Evolutionary conservation across 768 basidiomycete genomes (phyloP).

Genomic region (Phallus indusiatus): DNA sequence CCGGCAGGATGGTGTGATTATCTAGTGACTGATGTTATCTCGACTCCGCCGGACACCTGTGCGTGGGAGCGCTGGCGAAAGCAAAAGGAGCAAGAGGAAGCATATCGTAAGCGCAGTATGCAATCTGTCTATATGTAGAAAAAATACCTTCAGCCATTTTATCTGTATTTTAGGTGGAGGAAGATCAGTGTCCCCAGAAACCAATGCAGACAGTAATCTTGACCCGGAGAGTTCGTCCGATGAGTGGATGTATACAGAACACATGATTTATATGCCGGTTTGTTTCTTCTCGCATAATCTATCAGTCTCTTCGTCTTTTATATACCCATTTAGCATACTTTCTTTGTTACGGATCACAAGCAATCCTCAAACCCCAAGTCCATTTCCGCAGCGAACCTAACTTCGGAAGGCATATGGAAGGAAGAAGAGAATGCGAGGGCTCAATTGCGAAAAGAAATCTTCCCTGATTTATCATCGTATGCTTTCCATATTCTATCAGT

Average conservation of each 20-base stretch:
- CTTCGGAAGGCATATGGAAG: conserved; percentile 24
- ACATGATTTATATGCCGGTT: conserved; percentile 39
- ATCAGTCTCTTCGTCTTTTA: not conserved
- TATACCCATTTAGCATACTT: conserved; percentile 29
- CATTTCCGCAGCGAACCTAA: conserved; percentile 16
- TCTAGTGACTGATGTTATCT: conserved; percentile 33
- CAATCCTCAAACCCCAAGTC: conserved; percentile 31
- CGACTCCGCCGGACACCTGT: conserved; percentile 33
- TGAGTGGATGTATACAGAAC: conserved; percentile 37
- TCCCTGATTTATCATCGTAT: conserved; percentile 35
- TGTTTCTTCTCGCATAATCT: conserved; percentile 13
- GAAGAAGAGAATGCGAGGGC: conserved; percentile 30
- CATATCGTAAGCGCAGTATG: not conserved
- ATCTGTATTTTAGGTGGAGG: not conserved
- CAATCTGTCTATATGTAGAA: not conserved
- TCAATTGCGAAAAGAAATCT: conserved; percentile 28
- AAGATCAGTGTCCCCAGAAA: conserved; percentile 19
- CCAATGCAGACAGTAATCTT: conserved; percentile 23
- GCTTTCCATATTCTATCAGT: conserved; percentile 7
- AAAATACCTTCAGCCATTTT: not conserved
- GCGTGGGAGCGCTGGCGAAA: conserved; percentile 23
- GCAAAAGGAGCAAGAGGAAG: conserved; percentile 3
- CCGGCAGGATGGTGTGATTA: conserved; percentile 39
- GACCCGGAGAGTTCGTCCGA: conserved; percentile 32
- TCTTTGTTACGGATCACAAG: conserved; percentile 41